Evolutionary conservation across 2,329 filamentous ascomycete species (phyloP).

Genomic region (Cytospora leucostoma): DNA sequence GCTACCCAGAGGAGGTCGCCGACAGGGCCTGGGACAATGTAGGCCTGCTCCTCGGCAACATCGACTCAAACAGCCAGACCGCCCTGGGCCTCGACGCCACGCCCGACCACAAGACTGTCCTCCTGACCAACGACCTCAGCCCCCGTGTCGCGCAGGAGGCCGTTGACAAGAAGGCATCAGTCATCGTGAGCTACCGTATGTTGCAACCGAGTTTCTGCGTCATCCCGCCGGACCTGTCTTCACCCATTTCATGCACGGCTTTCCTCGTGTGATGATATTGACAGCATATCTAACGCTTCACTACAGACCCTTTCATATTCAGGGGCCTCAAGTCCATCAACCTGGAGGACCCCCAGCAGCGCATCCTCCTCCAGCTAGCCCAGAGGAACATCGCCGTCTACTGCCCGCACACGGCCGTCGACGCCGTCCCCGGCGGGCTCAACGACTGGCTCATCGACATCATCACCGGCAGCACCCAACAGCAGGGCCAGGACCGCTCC

Average conservation of each 20-base stretch:
- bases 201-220: no score
- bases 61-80: constrained; percentile 32
- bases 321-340: constrained; percentile 87
- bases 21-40: constrained; percentile 96
- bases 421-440: constrained; percentile 80
- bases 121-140: constrained; percentile 85
- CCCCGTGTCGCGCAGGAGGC: constrained; percentile 88
- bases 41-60: constrained; percentile 67
- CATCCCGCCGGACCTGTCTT: no score
- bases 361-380: constrained; percentile 77
- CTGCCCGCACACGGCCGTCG: constrained; percentile 91
- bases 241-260: constrained; percentile 18
- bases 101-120: constrained; percentile 41
- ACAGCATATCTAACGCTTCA: not conserved
- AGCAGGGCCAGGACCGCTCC: constrained; percentile 39
- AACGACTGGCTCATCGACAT: constrained; percentile 94
- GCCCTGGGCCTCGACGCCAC: constrained; percentile 34
- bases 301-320: constrained; percentile 91
- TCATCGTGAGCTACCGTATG: constrained; percentile 88
- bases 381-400: constrained; percentile 92
- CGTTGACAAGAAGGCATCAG: constrained; percentile 71
- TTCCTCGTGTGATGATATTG: not conserved
- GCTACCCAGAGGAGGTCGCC: constrained; percentile 86
- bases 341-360: constrained; percentile 81
- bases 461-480: constrained; percentile 56